Evolutionary conservation across 1,139 yeast species (phyloP).

Genomic region (Saccharomycopsis hybrid): DNA sequence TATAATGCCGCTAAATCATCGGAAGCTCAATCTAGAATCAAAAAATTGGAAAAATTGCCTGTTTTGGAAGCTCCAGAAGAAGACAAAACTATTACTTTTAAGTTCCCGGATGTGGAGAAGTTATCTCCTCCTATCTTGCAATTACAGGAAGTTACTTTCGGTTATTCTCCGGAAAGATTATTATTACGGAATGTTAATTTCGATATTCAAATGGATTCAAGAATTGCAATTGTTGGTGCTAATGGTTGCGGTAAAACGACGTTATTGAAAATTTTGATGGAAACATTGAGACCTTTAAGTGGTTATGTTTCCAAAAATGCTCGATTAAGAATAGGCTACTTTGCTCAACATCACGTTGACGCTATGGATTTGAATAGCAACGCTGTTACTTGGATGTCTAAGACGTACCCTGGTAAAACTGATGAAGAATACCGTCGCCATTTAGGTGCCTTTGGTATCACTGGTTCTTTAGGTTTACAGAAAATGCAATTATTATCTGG

Average conservation of each 20-base stretch:
- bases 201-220: conserved; percentile 87
- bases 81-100: conserved; percentile 76
- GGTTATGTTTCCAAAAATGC: conserved; percentile 81
- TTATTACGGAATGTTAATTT: conserved; percentile 70
- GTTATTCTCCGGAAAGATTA: conserved; percentile 61
- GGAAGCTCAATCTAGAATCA: conserved; percentile 97
- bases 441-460: conserved; percentile 93
- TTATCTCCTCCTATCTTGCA: conserved; percentile 92
- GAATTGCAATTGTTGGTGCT: conserved; percentile 97
- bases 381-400: conserved; percentile 94
- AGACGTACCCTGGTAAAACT: conserved; percentile 82
- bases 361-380: conserved; percentile 87
- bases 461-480: conserved; percentile 89
- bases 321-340: conserved; percentile 87
- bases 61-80: conserved; percentile 91
- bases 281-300: conserved; percentile 57
- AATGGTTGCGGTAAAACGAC: conserved; percentile 99
- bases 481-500: conserved; percentile 89
- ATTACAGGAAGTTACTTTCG: conserved; percentile 79
- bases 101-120: conserved; percentile 91
- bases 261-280: conserved; percentile 77
- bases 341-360: conserved; percentile 99
- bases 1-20: conserved; percentile 96
- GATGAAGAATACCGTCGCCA: conserved; percentile 98
- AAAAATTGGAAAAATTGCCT: conserved; percentile 91